Percentiles rank a stretch among this genome's conserved stretches.
Evolutionary conservation across 2,329 filamentous ascomycete species (phyloP).

Genomic region (Pseudocercospora pini-densiflorae): DNA sequence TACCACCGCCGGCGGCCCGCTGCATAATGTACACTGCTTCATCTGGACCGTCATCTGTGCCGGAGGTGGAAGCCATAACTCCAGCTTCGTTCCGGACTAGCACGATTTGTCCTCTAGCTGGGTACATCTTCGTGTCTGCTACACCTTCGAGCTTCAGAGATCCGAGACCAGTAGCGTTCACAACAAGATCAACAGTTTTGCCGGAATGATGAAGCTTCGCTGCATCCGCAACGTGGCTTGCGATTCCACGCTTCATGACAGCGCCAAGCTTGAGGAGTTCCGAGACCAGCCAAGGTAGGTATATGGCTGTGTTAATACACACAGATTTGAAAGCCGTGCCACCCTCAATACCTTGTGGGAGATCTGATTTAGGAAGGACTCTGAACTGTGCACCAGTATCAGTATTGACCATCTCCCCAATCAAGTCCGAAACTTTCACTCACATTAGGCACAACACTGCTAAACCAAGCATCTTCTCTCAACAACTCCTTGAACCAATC

Average conservation of each 20-base stretch:
- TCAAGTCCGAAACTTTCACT: conserved; percentile 29
- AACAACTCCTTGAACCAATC: conserved; percentile 68
- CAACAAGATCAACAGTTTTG: conserved; percentile 66
- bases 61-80: conserved; percentile 71
- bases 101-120: conserved; percentile 81
- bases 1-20: conserved; percentile 78
- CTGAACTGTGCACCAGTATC: conserved; percentile 36
- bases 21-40: conserved; percentile 84
- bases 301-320: conserved; percentile 89
- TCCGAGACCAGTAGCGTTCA: conserved; percentile 85
- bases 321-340: conserved; percentile 80
- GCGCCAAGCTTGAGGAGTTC: conserved; percentile 78
- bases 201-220: conserved; percentile 62
- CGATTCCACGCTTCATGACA: conserved; percentile 50
- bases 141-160: conserved; percentile 81
- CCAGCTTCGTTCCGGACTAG: conserved; percentile 78
- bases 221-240: conserved; percentile 74
- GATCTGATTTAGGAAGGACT: conserved; percentile 38
- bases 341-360: conserved; percentile 70
- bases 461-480: conserved; percentile 74
- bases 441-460: conserved; percentile 70
- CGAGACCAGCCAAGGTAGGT: conserved; percentile 82
- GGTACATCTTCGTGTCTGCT: conserved; percentile 71
- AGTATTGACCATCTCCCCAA: not conserved
- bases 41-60: conserved; percentile 72